Base-by-base conservation (phyloP, 2,329 filamentous ascomycete genomes). In the Neoascochyta sp. region DNA sequence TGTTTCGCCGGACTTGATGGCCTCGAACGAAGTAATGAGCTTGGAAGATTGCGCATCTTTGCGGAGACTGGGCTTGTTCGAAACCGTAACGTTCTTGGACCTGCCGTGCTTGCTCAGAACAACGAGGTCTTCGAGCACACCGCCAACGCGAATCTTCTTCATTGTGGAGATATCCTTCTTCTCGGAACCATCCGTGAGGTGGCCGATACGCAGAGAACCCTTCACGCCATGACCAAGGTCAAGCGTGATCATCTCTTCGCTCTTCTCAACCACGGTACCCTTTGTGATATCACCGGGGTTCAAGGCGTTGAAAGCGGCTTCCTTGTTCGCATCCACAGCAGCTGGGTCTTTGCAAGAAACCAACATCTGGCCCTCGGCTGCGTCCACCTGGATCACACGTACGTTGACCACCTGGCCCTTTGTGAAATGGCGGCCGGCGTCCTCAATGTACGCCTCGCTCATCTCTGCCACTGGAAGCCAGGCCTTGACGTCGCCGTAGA, bases 401-500 rank as follows among this genome's bases (percentile, higher is more conserved):
- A 95, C 85, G 52, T 80, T 93, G 45, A 98, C 83, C 2, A 94
- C 90, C 60, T 98, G 92, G 1, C 92, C 93, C 23, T 80, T 67
- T 19, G 83, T 80, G 69, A 98, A 98, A 64, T 96, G 89, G 53
- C 93, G 81, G 24, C 77, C 78, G 4, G 92, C 88, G 53, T 95
- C 85, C 46, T 83, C 78, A 52, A 98, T 95, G 56, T 83, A 95
- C 8, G 89, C 88, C 60, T 98, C 92, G 59, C 92, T 96, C 92
- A 98, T 98, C 64, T 98, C 90, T 1, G 86, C 86, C 1, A 94
- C 81, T 2, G 92, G 92, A 32, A 98, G 73, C 68, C 93, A 98
- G 7, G 84, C 93, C 44, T 80, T 78, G 12, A 98, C 71, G 7
- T 73, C 67, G 11, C 87, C 87, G 53, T 93, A 98, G 64, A 96